Conservation (phyloP, 2,329 filamentous ascomycete species). For the Ramularia endophylla region DNA sequence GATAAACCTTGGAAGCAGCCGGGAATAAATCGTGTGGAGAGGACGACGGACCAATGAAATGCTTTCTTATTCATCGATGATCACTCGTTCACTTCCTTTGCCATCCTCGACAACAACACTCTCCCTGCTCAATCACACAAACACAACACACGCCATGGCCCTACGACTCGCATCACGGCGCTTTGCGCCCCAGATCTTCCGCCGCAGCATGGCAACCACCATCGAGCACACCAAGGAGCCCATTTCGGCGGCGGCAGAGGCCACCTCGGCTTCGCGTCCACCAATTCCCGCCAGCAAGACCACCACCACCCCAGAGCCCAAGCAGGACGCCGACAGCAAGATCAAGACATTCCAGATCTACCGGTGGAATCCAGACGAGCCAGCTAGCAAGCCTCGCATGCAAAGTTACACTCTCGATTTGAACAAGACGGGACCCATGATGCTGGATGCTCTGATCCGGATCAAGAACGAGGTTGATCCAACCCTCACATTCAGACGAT, state of each 20-base stretch:
- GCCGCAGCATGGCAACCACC: constrained; percentile 32
- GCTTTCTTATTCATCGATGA: constrained; percentile 1
- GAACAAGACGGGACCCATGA: constrained; percentile 99
- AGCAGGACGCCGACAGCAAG: constrained; percentile 50
- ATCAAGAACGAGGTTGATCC: constrained; percentile 99
- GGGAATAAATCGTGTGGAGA: too few relatives aligned
- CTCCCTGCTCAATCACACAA: constrained; percentile 10
- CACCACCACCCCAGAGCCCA: constrained; percentile 57
- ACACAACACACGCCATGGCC: constrained; percentile 26
- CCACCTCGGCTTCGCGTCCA: constrained; percentile 26
- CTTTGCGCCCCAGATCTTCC: constrained; percentile 29
- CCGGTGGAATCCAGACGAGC: constrained; percentile 94
- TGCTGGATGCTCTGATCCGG: constrained; percentile 90
- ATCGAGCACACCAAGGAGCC: constrained; percentile 30
- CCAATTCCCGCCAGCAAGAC: constrained; percentile 48
- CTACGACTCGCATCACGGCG: constrained; percentile 32
- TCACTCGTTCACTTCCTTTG: not conserved
- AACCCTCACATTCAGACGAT: constrained; percentile 90
- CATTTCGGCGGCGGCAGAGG: constrained; percentile 25
- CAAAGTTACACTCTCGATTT: constrained; percentile 91
- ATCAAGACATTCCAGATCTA: constrained; percentile 98
- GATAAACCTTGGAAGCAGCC: too few relatives aligned
- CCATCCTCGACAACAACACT: constrained; percentile 11
- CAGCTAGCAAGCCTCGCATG: constrained; percentile 89
- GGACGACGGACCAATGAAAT: too few relatives aligned